Conservation (phyloP, 2,329 filamentous ascomycete genomes). For the Elsinoe arachidis region DNA sequence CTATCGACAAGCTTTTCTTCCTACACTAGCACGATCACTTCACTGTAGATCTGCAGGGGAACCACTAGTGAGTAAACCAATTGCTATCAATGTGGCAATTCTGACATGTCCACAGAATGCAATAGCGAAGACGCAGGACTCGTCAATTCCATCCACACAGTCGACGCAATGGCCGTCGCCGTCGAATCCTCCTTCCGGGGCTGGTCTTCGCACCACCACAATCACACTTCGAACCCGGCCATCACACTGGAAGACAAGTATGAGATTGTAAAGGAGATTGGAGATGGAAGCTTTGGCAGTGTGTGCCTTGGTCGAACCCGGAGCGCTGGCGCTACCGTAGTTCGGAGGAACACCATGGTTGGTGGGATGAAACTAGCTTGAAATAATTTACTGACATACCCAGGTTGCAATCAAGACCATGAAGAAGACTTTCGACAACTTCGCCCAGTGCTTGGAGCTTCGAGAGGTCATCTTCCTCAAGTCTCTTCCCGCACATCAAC, state of each 20-base stretch:
- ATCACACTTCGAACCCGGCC: constrained; percentile 35
- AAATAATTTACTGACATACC: constrained; percentile 14
- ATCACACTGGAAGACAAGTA: constrained; percentile 79
- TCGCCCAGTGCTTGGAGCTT: constrained; percentile 80
- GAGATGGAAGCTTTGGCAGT: constrained; percentile 96
- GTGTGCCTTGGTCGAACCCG: constrained; percentile 87
- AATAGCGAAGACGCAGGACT: constrained; percentile 9
- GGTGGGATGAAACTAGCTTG: constrained; percentile 31
- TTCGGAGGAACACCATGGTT: constrained; percentile 87
- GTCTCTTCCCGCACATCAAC: constrained; percentile 76
- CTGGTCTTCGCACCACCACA: constrained; percentile 30
- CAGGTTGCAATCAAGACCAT: constrained; percentile 99
- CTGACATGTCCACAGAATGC: constrained; percentile 8
- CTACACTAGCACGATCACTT: constrained; percentile 12
- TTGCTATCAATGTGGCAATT: background rate
- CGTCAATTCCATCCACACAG: background rate
- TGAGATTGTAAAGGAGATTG: constrained; percentile 95
- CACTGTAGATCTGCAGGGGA: constrained; percentile 11
- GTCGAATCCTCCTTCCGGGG: constrained; percentile 60
- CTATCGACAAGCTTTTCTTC: background rate
- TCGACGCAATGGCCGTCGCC: constrained; percentile 61
- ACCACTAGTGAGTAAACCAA: background rate
- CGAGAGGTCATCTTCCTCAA: constrained; percentile 95
- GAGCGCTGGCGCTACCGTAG: constrained; percentile 78
- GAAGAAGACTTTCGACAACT: constrained; percentile 98